Base-by-base conservation (phyloP, 1,284 basidiomycete species). In the Microbotryum silenes-acaulis region DNA sequence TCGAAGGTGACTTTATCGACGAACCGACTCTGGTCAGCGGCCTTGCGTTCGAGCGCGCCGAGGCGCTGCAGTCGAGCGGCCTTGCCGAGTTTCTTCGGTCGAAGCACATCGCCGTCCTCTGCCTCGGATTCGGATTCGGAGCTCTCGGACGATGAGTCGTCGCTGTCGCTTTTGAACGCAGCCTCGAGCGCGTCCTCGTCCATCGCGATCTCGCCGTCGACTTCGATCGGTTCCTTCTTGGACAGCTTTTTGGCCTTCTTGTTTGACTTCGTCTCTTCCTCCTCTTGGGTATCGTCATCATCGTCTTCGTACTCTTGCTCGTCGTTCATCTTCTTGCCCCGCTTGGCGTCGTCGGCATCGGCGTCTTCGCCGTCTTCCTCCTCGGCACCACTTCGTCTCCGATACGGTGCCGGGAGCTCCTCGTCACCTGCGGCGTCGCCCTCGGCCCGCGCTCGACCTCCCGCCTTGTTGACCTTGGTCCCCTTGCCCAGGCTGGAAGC, bases 1-100 rank as follows among this genome's bases (percentile, higher is more conserved):
- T 84, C 83, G 77, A 94, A 98, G 57, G 78, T 78, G 77, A 97
- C 92, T 29, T 80, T 80, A 18, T 83, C 76, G 55, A 81, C 77
- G 70, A 76, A 81, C 63, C 78, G 77, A 65, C 75, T 75, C 12
- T 72, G 66, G 78, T 78, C 76, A 85, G 89, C 51, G 70, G 75
- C 67, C 23, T 69, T 65, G 50, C 80, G 75, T 54, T 77, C 76
- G 44, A 80, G 70, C 31, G 75, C 72, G 61, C 75, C 62, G 59
- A 75, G 72, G 50, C 71, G 67, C 55, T 72, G 70, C 29, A 63
- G 75, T 71, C 61, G 70, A 69, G 60, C 74, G 64, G 69, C 77
- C 53, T 81, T 78, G 2, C 83, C 80, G 10, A 62, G 57, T n/a
- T 58, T 63, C 31, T 51, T 60, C 6, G 54, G 74, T 63, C 67